Conservation (phyloP, 495 filamentous ascomycete species). For the Xylaria intraflava region DNA sequence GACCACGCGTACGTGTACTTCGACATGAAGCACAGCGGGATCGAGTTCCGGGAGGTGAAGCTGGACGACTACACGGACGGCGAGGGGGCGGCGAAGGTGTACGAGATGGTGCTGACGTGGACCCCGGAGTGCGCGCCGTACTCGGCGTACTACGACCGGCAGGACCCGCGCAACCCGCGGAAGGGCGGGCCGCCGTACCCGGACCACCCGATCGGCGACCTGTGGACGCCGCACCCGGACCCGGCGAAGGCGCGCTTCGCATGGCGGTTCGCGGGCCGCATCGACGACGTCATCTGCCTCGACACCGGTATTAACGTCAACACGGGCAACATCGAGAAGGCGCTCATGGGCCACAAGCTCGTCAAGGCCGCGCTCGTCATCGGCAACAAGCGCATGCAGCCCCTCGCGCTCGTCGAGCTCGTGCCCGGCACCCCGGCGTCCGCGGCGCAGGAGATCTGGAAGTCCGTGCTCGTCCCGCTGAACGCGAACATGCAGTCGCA, state of each 20-base stretch:
- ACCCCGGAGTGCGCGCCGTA: background rate
- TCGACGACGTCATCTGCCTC: background rate
- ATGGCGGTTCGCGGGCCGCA: background rate
- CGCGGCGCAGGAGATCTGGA: background rate
- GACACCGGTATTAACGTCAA: background rate
- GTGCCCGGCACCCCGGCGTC: background rate
- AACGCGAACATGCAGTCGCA: background rate
- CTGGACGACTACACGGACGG: background rate
- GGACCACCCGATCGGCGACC: background rate
- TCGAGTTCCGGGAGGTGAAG: background rate
- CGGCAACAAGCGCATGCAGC: background rate
- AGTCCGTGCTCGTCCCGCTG: background rate
- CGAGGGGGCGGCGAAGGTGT: background rate
- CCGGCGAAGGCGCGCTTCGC: background rate
- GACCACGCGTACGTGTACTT: background rate
- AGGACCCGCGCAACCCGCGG: background rate
- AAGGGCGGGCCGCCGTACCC: background rate
- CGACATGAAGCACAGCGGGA: background rate
- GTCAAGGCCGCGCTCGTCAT: background rate
- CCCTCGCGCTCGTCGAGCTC: background rate
- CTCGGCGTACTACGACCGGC: background rate
- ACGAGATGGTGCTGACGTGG: conserved; percentile 1
- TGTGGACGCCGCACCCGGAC: conserved; percentile 4
- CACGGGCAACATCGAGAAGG: background rate
- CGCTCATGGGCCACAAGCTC: background rate